phyloP scores from a whole-genome alignment of 257 asterid genomes.

The Asclepias syriaca region DNA sequence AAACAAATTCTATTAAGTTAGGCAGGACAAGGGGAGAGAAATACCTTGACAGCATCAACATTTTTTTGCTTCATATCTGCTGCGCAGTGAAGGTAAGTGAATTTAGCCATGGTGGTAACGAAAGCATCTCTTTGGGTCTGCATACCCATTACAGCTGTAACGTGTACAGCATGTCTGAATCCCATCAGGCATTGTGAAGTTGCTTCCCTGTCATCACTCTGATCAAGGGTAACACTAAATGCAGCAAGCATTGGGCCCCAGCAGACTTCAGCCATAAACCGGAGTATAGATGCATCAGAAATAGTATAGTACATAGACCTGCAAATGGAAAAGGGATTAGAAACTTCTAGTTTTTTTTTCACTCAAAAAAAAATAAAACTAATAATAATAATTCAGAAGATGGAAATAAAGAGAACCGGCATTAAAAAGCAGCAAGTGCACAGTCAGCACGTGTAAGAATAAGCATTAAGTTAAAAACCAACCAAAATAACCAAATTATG shows the following conservation, averaged over 20 bases:
- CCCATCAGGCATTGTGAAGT: conserved; percentile 92
- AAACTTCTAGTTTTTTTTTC: not conserved
- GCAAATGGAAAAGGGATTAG: conserved; percentile 25
- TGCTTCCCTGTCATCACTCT: conserved; percentile 92
- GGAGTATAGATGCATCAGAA: conserved; percentile 81
- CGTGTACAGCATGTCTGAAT: conserved; percentile 88
- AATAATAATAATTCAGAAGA: not conserved
- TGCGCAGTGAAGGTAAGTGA: conserved; percentile 95
- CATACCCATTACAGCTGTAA: conserved; percentile 92
- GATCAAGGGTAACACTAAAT: conserved; percentile 93
- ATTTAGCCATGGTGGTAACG: conserved; percentile 96
- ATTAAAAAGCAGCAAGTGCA: not conserved
- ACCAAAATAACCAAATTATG: not conserved
- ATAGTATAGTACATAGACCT: conserved; percentile 75
- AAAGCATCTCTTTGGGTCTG: conserved; percentile 98
- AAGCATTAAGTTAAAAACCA: not conserved
- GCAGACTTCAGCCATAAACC: conserved; percentile 97
- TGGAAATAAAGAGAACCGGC: not conserved
- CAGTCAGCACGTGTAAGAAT: not conserved
- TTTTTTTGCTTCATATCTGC: conserved; percentile 99
- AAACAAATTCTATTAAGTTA: conserved; percentile 4
- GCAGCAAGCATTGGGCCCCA: conserved; percentile 99
- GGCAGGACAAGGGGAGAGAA: conserved; percentile 17
- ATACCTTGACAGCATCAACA: conserved; percentile 96
- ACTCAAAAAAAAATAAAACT: not conserved